phyloP scores from a whole-genome alignment of 2,329 filamentous ascomycete genomes.

The Diaporthe caulivora region DNA sequence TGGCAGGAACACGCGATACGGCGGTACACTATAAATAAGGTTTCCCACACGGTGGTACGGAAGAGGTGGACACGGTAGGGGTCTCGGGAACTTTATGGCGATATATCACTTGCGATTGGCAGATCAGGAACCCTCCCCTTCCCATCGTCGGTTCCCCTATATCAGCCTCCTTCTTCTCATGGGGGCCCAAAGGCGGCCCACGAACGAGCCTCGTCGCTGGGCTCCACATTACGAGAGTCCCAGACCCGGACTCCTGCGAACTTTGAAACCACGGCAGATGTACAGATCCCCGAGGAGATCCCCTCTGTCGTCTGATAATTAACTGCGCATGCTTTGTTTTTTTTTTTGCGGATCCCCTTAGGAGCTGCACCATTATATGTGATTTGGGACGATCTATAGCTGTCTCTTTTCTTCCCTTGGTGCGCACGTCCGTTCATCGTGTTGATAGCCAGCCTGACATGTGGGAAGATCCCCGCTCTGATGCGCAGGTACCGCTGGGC shows the following conservation, averaged over 20 bases:
- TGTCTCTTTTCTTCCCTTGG: not conserved
- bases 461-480: constrained; percentile 14
- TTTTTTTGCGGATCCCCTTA: not conserved
- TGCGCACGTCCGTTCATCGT: not conserved
- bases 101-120: constrained; percentile 28
- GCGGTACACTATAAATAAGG: constrained; percentile 4
- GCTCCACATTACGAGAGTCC: not conserved
- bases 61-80: too few species aligned
- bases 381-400: constrained; percentile 9
- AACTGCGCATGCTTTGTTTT: not conserved
- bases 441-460: constrained; percentile 10
- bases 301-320: not conserved
- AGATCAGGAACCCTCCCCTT: not conserved
- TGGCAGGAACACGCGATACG: not conserved
- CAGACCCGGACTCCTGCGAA: not conserved
- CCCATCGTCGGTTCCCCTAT: not conserved
- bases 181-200: not conserved
- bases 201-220: not conserved
- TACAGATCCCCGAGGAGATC: constrained; percentile 20
- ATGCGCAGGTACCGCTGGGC: constrained; percentile 2
- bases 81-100: not conserved
- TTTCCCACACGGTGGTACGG: not conserved
- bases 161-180: not conserved
- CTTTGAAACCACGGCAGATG: constrained; percentile 29
- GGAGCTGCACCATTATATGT: not conserved